Base-by-base conservation (phyloP, 768 basidiomycete species). In the Cystobasidium onofrii region DNA sequence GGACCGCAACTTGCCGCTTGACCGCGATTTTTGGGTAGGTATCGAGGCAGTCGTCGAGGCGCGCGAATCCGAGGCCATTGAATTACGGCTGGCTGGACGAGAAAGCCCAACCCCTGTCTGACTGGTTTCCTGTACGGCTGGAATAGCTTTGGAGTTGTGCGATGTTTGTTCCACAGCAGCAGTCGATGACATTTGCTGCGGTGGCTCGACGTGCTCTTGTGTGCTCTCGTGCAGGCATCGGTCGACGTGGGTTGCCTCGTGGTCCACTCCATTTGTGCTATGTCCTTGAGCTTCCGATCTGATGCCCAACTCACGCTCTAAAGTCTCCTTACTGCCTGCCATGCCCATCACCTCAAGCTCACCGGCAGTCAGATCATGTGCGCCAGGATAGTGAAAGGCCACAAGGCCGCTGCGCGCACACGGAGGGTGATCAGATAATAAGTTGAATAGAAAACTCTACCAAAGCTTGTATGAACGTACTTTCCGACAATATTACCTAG, bases 401-500 rank as follows among this genome's bases (percentile, higher is more conserved):
- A 71, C 69, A 15, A 71, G 52, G 18, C 69, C 69, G 55, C 69
- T 71, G 69, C 2, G 27, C 4, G 54, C 46, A 50, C 9, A 20
- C 46, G n/a, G 41, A 15, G 3, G 46, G 46, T n/a, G 15, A 33
- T 46, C 52, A 20, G 13, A 6, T 27, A 29, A 70, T 52, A n/a
- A n/a, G n/a, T n/a, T n/a, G n/a, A n/a, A n/a, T n/a, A n/a, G n/a
- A n/a, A n/a, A n/a, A n/a, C n/a, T n/a, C n/a, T n/a, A n/a, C n/a
- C n/a, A n/a, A n/a, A n/a, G n/a, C 27, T 9, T 44, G 52, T 17
- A 10, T 10, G 10, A 9, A 36, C 69, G 60, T 60, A 71, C 69
- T 71, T 71, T 23, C 69, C 69, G 31, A 71, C 69, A 7, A 71
- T 71, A 29, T 71, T 71, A 44, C 69, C 69, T 20, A 60, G 29